A percentile compares a stretch with the other conserved stretches of the same genome.
Conservation (phyloP, 768 basidiomycete genomes). For the Lactifluus rugatus region DNA sequence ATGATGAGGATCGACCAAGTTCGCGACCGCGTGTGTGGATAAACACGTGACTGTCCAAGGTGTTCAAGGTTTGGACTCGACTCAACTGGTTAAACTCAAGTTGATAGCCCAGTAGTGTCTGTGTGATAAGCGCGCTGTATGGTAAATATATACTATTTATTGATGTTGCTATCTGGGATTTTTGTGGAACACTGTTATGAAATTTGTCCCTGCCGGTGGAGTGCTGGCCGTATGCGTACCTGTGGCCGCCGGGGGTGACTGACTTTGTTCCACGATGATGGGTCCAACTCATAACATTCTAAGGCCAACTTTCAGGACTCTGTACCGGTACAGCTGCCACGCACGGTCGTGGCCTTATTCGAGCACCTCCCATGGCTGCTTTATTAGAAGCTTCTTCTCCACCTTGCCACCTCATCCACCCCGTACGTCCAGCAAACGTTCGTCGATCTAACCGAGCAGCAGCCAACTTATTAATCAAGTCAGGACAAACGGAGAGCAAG, state of each 20-base stretch:
- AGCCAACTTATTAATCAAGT: constrained; percentile 15
- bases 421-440: constrained; percentile 2
- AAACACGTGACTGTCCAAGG: neutral
- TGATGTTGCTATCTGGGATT: neutral
- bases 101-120: neutral
- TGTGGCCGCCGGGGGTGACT: neutral
- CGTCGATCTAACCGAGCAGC: neutral
- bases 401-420: neutral
- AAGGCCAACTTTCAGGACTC: neutral
- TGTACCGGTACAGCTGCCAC: neutral
- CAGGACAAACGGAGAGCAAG: constrained; percentile 27
- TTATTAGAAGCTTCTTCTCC: neutral
- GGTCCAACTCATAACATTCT: neutral
- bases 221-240: neutral
- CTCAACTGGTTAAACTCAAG: too few relatives aligned
- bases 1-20: neutral
- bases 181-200: neutral
- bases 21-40: neutral
- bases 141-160: neutral
- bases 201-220: neutral
- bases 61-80: too few relatives aligned
- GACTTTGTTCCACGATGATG: neutral
- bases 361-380: neutral
- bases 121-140: neutral
- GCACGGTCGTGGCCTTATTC: neutral